Base-by-base conservation (phyloP, 2,329 filamentous ascomycete genomes). In the Diplodia sapinea region DNA sequence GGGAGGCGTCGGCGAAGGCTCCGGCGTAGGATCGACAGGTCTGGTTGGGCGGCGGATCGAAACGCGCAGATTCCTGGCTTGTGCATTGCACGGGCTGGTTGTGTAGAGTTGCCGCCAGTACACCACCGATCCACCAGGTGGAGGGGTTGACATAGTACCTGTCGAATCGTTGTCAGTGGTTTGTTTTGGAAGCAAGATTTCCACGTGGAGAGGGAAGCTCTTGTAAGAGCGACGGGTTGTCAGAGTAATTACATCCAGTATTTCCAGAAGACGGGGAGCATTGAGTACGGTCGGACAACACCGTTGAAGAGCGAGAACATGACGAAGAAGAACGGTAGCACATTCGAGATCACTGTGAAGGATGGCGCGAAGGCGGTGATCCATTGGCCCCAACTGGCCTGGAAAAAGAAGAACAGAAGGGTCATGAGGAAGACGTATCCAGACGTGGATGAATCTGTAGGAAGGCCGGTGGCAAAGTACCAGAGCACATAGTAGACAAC, bases 401-500 rank as follows among this genome's bases (percentile, higher is more conserved):
- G 86, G 83, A 93, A 94, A 8, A 94, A 77, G 81, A 88, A 92
- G 80, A 93, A 93, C 0, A 94, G 83, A 73, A 94, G 80, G 0
- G 86, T 87, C 89, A 95, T 93, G 31, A 94, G 79, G 80, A 91
- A 94, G 17, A 89, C 86, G 76, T 94, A 94, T 13, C 91, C 92
- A 0, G 90, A 86, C 0, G 86, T 86, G 1, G 84, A 83, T 40
- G 86, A 85, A 69, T 90, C 86, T 0, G 83, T 84, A 0, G 91
- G 90, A 1, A 94, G 81, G 0, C 92, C 91, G 0, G 89, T 86
- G 0, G 91, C 86, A 77, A 86, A 94, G 79, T 94, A 94, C 90
- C 91, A 94, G 0, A 92, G 79, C 0, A 88, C 77, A 83, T 86
- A 94, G 80, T 93, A 94, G 23, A 94, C 77, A 1, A 90, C 80